Evolutionary conservation across 306 rosid genomes (phyloP).

Genomic region (Dryas alaskensis): DNA sequence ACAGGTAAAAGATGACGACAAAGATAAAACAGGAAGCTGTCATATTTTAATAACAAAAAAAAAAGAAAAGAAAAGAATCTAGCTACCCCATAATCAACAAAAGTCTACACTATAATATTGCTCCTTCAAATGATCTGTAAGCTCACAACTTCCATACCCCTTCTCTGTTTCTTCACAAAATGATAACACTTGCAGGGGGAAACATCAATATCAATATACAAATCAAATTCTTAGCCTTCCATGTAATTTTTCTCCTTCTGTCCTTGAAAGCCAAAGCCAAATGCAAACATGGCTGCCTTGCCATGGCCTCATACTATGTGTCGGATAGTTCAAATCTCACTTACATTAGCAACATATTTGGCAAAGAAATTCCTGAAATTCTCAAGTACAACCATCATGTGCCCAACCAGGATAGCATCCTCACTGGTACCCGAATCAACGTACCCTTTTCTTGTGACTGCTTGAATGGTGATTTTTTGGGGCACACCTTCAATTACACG

Average conservation of each 20-base stretch:
- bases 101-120: neutral
- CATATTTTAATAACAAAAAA: constrained; percentile 7
- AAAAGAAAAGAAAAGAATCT: neutral
- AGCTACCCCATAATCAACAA: neutral
- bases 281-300: constrained; percentile 51
- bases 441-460: constrained; percentile 67
- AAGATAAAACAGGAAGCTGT: constrained; percentile 3
- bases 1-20: constrained; percentile 15
- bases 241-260: constrained; percentile 6
- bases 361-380: constrained; percentile 31
- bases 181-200: constrained; percentile 22
- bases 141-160: neutral
- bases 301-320: constrained; percentile 55
- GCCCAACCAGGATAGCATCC: constrained; percentile 12
- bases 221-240: constrained; percentile 10
- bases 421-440: constrained; percentile 19
- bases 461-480: constrained; percentile 42
- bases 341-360: constrained; percentile 45
- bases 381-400: constrained; percentile 43
- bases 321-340: constrained; percentile 37
- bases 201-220: constrained; percentile 1
- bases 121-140: constrained; percentile 20
- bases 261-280: constrained; percentile 34
- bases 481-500: constrained; percentile 54
- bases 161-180: constrained; percentile 23